phyloP scores from a whole-genome alignment of 805 yeast genomes.

The Wickerhamiella sergipiensis region DNA sequence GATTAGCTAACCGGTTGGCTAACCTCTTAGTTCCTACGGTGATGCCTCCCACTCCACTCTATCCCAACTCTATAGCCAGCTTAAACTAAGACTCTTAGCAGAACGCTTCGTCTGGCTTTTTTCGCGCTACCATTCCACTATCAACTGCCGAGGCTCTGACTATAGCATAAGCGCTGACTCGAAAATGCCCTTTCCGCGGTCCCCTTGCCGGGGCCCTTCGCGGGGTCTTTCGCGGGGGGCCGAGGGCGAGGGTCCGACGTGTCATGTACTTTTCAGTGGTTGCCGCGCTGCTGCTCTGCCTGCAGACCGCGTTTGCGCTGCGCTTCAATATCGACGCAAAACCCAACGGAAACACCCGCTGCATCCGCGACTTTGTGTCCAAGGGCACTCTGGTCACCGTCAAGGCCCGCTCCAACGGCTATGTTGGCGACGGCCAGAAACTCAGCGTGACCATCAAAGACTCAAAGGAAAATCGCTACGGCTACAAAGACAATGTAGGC shows the following conservation, averaged over 20 bases:
- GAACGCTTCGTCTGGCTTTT: no score
- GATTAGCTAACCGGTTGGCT: no score
- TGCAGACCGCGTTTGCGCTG: constrained; percentile 17
- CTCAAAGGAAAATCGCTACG: constrained; percentile 72
- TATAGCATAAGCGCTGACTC: no score
- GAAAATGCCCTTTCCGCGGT: no score
- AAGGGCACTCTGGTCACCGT: constrained; percentile 82
- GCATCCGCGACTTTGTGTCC: constrained; percentile 83
- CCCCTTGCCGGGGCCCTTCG: no score
- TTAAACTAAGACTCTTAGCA: no score
- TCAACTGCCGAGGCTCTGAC: no score
- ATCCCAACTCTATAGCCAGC: no score
- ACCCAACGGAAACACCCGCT: constrained; percentile 37
- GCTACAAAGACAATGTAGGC: constrained; percentile 60
- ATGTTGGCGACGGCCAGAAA: constrained; percentile 74
- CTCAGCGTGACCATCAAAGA: constrained; percentile 52
- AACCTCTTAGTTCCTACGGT: no score
- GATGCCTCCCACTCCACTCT: no score
- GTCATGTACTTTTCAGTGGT: background rate
- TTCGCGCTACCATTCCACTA: no score
- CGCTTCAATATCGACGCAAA: constrained; percentile 23
- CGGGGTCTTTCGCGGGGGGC: no score
- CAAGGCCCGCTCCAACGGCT: constrained; percentile 60
- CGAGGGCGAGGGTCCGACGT: background rate
- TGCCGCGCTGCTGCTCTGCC: constrained; percentile 7